Conservation (phyloP, 2,329 filamentous ascomycete genomes). For the Ilyonectria sp. region DNA sequence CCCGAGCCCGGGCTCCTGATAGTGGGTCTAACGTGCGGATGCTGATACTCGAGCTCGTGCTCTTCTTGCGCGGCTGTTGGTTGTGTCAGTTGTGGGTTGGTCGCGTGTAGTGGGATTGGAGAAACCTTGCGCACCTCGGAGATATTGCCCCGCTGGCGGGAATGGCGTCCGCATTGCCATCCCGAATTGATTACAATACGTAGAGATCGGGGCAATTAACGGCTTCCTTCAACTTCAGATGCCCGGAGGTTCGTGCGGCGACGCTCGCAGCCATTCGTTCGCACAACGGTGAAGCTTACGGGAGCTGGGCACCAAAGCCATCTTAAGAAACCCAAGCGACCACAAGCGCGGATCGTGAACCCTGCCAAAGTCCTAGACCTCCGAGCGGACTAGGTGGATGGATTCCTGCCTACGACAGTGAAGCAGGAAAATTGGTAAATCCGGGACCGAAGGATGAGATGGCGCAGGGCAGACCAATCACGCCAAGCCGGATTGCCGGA, state of each 20-base stretch:
- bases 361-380: constrained; percentile 21
- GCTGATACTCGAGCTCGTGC: constrained; percentile 29
- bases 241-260: constrained; percentile 4
- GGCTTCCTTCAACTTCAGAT: not conserved
- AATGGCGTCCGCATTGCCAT: not conserved
- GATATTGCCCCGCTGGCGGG: constrained; percentile 17
- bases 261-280: constrained; percentile 12
- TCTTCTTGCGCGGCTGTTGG: constrained; percentile 30
- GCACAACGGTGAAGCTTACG: constrained; percentile 2
- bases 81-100: constrained; percentile 11
- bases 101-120: not conserved
- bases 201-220: constrained; percentile 9
- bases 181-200: constrained; percentile 7
- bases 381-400: not conserved
- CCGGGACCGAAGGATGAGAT: not conserved
- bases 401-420: not conserved
- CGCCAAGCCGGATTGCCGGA: constrained; percentile 18
- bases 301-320: constrained; percentile 17
- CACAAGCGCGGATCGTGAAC: constrained; percentile 10
- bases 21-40: constrained; percentile 11
- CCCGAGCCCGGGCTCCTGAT: constrained; percentile 25
- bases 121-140: constrained; percentile 17
- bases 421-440: constrained; percentile 3
- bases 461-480: constrained; percentile 11
- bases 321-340: constrained; percentile 26